Evolutionary conservation across 176 grass and related monocot species (phyloP), one percentile per base, ranked within the genome.

Genomic region (Olyra latifolia): DNA sequence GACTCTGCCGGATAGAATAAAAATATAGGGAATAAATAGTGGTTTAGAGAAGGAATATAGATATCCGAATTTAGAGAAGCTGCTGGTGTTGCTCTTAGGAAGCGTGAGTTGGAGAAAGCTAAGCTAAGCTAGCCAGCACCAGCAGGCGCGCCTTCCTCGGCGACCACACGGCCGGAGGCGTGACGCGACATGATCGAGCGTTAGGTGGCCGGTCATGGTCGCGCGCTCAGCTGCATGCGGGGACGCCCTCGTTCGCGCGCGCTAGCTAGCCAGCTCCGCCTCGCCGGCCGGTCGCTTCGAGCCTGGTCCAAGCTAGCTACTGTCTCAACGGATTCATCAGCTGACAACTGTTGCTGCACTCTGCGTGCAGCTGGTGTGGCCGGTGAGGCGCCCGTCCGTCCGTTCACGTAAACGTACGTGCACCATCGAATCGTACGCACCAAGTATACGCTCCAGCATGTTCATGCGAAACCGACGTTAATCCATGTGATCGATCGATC

Each of bases 91-190:
- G n/a, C n/a, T n/a, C n/a, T n/a, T n/a, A n/a, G 68, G 25, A 30
- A 62, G 76, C 85, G 86, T 88, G 73, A 55, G 74, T 17, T 41
- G 73, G 66, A 66, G 80, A 78, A 88, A 88, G 86, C 79, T 40
- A 53, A 20, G 11, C 1, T 22, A 1, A 35, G 46, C 45, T 14
- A 32, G 43, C 11, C 53, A 2, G 44, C 19, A 12, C n/a, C n/a
- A n/a, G n/a, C n/a, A 40, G 13, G 65, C 64, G 20, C 15, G 55
- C 42, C 12, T 17, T 38, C 38, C 2, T 39, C 55, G 80, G 44
- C 71, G 71, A 35, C 62, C 59, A 55, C 50, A 68, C 61, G 38
- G 40, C 13, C n/a, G 30, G 39, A 2, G 14, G 58, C 13, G 45
- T 15, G 25, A 47, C 13, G 4, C 6, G 45, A 47, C 13, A 4